Base-by-base conservation (phyloP, 805 yeast genomes). In the Middelhovenomyces tepae region DNA sequence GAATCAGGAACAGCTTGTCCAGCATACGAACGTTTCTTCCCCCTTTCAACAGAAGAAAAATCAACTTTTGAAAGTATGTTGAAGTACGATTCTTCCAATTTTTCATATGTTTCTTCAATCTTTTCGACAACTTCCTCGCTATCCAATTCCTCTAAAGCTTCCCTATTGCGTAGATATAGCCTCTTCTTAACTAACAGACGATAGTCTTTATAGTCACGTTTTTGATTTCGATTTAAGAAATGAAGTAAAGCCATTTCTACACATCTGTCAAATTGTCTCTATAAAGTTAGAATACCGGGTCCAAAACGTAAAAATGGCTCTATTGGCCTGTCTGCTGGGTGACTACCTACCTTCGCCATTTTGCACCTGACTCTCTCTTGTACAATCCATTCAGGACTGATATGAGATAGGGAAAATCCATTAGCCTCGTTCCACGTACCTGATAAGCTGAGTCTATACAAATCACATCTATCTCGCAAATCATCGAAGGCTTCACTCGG, bases 401-500 rank as follows among this genome's bases (percentile, higher is more conserved):
- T 20, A 16, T 26, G 13, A n/a, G 15, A 18, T 16, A 26, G 17
- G 7, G 15, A 18, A 9, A 26, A 16, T 7, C 17, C 11, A 5
- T 9, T 5, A n/a, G 17, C 15, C 19, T 26, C 17, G 7, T 14
- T 5, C 29, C 29, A 26, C n/a, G 17, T 16, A 7, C 29, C 17
- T 28, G 22, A 28, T 37, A 54, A 47, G 22, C 56, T 53, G 20
- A 78, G 53, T 45, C 77, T 59, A 37, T 60, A 56, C 44, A 85
- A 62, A 50, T 91, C 97, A 42, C 76, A 69, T 20, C 89, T 63
- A 52, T 91, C 96, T 38, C 98, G 68, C 44, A 91, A 62, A 50
- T 83, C 93, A 51, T 91, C 98, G 58, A 91, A 89, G 22, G 75
- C 73, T 51, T 86, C 95, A 50, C 80, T 82, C 2, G 97, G 97